phyloP scores from a whole-genome alignment of 1,139 yeast genomes.

The Pichia sp. region DNA sequence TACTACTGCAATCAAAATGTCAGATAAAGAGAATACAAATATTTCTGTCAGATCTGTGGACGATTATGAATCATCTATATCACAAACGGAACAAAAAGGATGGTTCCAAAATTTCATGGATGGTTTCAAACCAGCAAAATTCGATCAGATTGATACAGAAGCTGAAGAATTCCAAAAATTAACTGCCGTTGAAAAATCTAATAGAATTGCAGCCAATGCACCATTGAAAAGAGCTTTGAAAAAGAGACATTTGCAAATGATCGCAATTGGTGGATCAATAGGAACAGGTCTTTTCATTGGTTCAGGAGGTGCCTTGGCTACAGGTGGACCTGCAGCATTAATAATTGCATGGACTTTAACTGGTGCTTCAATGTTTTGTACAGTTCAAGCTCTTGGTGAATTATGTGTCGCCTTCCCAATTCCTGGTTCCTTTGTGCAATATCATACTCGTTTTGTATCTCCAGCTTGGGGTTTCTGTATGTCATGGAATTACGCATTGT shows the following conservation, averaged over 20 bases:
- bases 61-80: neutral
- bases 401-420: conserved; percentile 57
- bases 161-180: conserved; percentile 10
- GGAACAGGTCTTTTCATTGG: conserved; percentile 60
- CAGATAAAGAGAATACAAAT: neutral
- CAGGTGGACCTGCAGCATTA: conserved; percentile 61
- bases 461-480: conserved; percentile 67
- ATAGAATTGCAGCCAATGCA: conserved; percentile 50
- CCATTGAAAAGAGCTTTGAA: conserved; percentile 59
- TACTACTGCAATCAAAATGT: neutral
- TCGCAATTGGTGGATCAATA: conserved; percentile 79
- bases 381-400: conserved; percentile 63
- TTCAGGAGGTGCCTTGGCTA: conserved; percentile 49
- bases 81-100: conserved; percentile 13
- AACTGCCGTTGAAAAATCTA: conserved; percentile 43
- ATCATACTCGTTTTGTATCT: conserved; percentile 53
- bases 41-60: neutral
- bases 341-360: conserved; percentile 43
- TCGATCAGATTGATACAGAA: conserved; percentile 11
- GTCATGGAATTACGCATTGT: conserved; percentile 58
- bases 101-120: conserved; percentile 12
- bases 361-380: conserved; percentile 46
- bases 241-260: conserved; percentile 62
- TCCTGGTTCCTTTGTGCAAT: conserved; percentile 57
- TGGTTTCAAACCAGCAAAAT: conserved; percentile 14